Base-by-base conservation (phyloP, 164 flowering plant genomes). In the Aristolochia contorta region DNA sequence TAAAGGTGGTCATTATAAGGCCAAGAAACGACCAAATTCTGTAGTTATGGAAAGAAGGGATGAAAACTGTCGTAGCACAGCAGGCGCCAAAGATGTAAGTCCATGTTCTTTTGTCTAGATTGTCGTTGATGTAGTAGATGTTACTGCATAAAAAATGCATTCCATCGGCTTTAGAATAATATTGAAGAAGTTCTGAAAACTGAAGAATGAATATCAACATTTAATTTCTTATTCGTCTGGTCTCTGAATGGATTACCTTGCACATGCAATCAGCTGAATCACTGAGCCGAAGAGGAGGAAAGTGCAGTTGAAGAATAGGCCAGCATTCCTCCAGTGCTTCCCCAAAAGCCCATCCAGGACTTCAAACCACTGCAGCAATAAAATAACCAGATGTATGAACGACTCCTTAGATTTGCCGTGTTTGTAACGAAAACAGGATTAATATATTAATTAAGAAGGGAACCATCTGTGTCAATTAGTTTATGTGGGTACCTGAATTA, bases 11-110 rank as follows among this genome's bases (percentile, higher is more conserved):
- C 96, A 89, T 89, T 4, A 82, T 72, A 47, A 89, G 89, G 2
- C 96, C 96, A 43, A 88, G 68, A 65, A 88, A 88, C 22, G 96
- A 88, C 91, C 96, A 88, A 56, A 88, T 74, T 65, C 96, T 72
- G 74, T 88, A 88, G 72, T 88, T 89, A 79, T 88, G 92, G 54
- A 84, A 88, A 1, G 96, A 88, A 16, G 96, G 96, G 23, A 88
- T 81, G 74, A 85, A 85, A 59, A 81, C 91, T 8, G 91, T 85
- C 6, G 85, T 80, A 24, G 86, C 89, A 70, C 96, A 88, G 67
- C 96, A 88, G 56, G 96, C 92, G 32, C 96, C 96, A 61, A 88
- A 88, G 41, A 88, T 83, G 68, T 86, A 86, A 5, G 92, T 85
- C 92, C 92, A 86, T 65, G 92, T 82, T 70, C 91, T 81, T 76